phyloP scores from a whole-genome alignment of 768 basidiomycete genomes.

The Boletellus ananiceps region DNA sequence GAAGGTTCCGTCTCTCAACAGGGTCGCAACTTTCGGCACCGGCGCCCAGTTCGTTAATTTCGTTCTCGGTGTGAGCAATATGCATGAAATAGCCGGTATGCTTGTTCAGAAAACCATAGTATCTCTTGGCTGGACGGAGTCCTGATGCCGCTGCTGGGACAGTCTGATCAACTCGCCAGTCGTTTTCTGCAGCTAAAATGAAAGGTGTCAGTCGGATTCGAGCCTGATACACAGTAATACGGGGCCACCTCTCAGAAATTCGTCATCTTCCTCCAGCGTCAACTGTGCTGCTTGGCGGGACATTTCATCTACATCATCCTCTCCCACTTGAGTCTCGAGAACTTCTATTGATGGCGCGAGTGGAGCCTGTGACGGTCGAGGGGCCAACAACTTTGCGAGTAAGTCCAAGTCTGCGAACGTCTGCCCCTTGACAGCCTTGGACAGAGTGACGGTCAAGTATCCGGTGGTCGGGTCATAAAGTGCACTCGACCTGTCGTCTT shows the following conservation, averaged over 20 bases:
- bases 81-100: conserved; percentile 74
- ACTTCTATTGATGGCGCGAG: conserved; percentile 54
- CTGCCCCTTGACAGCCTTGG: conserved; percentile 63
- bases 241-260: conserved; percentile 52
- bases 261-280: conserved; percentile 47
- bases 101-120: conserved; percentile 74
- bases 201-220: conserved; percentile 2
- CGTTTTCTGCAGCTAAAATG: conserved; percentile 64
- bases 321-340: conserved; percentile 28
- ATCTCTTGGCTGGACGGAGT: conserved; percentile 39
- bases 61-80: conserved; percentile 71
- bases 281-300: conserved; percentile 41
- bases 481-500: conserved; percentile 65
- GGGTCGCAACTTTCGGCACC: conserved; percentile 55
- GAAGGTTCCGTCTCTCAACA: conserved; percentile 48
- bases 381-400: conserved; percentile 71
- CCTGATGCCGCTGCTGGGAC: conserved; percentile 39
- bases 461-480: conserved; percentile 75
- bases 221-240: background rate
- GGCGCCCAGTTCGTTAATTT: conserved; percentile 72
- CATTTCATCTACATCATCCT: conserved; percentile 37
- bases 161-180: conserved; percentile 73
- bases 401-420: conserved; percentile 76
- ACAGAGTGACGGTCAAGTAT: conserved; percentile 67
- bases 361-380: conserved; percentile 41